Evolutionary conservation across 192 early-diverging fungal genomes (phyloP), one percentile per base, ranked within the genome.

Genomic region (Coemansia sp.): DNA sequence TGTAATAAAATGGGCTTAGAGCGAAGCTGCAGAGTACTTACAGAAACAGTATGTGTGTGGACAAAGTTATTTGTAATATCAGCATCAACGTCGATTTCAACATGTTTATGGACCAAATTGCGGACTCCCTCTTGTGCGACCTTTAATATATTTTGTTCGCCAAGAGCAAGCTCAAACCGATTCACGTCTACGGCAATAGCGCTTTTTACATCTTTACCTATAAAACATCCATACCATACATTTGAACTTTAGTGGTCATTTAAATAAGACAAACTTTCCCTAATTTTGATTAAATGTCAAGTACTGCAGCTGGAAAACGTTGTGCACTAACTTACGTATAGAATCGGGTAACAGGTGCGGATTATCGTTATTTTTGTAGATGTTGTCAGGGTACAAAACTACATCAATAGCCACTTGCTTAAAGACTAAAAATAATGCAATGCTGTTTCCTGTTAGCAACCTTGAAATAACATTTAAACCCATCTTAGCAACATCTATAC

Each of bases 371-470:
- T 23, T 26, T 26, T 30, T 53, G 51, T 53, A 53, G 14, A 53
- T 53, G 14, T 26, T 26, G 24, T 53, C 51, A 11, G 75, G 69
- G 39, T 67, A 63, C 41, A 76, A 23, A 9, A 76, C 49, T 6
- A 52, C 39, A 36, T 67, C 66, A 4, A 62, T 61, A 2, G 35
- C 14, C 0, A 46, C 46, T 35, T 76, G 75, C 33, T 67, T 71
- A 30, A 76, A 48, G 11, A 76, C 75, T 76, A 76, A 18, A 66
- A 30, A 66, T 18, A 20, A 38, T 14, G 21, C 11, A 14, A 48
- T 33, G 4, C 52, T 23, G 43, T 8, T 64, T 23, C 3, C 30
- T 55, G 21, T 62, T 45, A 45, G 43, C 43, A 18, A 18, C 2
- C 6, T 41, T 41, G 9, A 12, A 41, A 41, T 41, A 41, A 1